phyloP scores from a whole-genome alignment of 495 filamentous ascomycete species.

The Penicillium verhagenii region DNA sequence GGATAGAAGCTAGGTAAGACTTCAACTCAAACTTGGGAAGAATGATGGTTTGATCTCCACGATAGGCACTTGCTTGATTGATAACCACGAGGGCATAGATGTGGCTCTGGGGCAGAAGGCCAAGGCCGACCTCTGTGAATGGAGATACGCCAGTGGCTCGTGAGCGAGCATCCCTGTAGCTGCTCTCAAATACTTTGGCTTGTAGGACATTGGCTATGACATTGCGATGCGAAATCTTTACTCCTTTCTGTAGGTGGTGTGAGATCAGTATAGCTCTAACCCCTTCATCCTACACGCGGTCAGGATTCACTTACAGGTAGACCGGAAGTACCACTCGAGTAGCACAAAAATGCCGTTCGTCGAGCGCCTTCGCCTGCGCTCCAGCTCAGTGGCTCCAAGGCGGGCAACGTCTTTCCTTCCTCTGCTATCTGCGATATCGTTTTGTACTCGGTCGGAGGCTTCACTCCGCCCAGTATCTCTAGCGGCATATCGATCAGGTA shows the following conservation, averaged over 20 bases:
- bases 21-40: slow-evolving; percentile 82
- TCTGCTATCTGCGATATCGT: slow-evolving; percentile 68
- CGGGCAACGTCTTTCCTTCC: slow-evolving; percentile 59
- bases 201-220: slow-evolving; percentile 83
- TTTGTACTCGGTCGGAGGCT: slow-evolving; percentile 56
- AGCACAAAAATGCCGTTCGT: slow-evolving; percentile 82
- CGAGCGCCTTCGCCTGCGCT: slow-evolving; percentile 69
- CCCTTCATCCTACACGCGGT: not conserved
- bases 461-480: slow-evolving; percentile 45
- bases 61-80: slow-evolving; percentile 64
- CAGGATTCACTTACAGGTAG: slow-evolving; percentile 59
- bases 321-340: slow-evolving; percentile 86
- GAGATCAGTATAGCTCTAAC: not conserved
- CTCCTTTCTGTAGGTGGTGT: slow-evolving; percentile 67
- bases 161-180: slow-evolving; percentile 37
- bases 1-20: slow-evolving; percentile 62
- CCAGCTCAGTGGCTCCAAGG: slow-evolving; percentile 68
- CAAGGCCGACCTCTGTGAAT: slow-evolving; percentile 62
- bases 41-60: slow-evolving; percentile 76
- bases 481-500: slow-evolving; percentile 71
- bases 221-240: slow-evolving; percentile 88
- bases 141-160: slow-evolving; percentile 32
- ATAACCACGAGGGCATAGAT: slow-evolving; percentile 84
- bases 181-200: slow-evolving; percentile 54
- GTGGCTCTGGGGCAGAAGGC: slow-evolving; percentile 79